Percentiles rank a stretch among this genome's conserved stretches.
These are phyloP conservation scores for Vigna angularis DNA, from an alignment of 306 rosid species.

Conservation along the genomic window DNA sequence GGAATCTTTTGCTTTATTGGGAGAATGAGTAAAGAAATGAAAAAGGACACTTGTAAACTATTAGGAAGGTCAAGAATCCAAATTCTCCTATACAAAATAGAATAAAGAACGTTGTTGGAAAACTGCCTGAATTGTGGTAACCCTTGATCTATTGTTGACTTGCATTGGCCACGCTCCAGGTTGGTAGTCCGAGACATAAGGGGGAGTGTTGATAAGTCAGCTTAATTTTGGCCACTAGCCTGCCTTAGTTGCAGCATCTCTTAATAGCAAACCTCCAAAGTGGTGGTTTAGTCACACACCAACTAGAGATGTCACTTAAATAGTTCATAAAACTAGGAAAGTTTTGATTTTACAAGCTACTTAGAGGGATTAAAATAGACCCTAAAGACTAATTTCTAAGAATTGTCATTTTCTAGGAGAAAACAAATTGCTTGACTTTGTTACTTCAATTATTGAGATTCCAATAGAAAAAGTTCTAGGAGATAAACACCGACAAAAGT, in stretches of 20 bases:
- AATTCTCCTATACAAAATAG: neutral
- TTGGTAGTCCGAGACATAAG: neutral
- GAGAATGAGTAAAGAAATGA: neutral
- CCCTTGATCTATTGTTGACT: neutral
- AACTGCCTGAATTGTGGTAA: too few relatives aligned
- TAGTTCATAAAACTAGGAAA: neutral
- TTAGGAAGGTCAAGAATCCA: neutral
- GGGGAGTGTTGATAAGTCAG: neutral
- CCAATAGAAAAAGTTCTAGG: neutral
- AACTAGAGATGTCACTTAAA: neutral
- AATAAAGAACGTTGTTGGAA: neutral
- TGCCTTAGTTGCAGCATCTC: too few relatives aligned
- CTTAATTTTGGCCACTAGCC: neutral
- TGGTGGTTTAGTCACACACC: neutral
- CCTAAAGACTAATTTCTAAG: neutral
- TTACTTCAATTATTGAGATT: neutral
- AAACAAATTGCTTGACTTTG: neutral
- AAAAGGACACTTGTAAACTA: neutral
- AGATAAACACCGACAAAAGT: neutral
- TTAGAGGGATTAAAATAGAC: too few relatives aligned
- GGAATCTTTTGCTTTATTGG: neutral
- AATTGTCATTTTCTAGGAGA: neutral
- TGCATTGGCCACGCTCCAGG: neutral
- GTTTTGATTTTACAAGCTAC: too few relatives aligned
- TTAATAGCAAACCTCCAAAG: too few relatives aligned